phyloP scores from a whole-genome alignment of 768 basidiomycete species.

The Hortiboletus campestris region DNA sequence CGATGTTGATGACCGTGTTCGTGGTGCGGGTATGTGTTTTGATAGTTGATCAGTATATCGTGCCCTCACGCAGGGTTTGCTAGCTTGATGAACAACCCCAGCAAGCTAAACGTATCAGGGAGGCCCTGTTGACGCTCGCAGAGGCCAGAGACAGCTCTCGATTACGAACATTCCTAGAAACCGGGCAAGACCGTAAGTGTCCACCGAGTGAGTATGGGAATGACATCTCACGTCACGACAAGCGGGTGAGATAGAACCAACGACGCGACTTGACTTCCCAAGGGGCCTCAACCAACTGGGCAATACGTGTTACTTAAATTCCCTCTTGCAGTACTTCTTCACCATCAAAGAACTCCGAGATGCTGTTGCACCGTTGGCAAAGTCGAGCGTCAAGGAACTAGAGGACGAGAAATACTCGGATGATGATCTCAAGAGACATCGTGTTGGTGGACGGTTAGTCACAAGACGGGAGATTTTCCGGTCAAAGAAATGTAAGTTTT shows the following conservation, averaged over 20 bases:
- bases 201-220: background rate
- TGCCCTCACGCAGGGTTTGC: slow-evolving; percentile 6
- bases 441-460: slow-evolving; percentile 85
- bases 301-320: slow-evolving; percentile 87
- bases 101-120: slow-evolving; percentile 67
- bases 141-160: slow-evolving; percentile 73
- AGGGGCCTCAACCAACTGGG: slow-evolving; percentile 86
- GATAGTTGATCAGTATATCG: background rate
- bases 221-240: slow-evolving; percentile 3
- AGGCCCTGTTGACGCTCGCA: slow-evolving; percentile 72
- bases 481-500: slow-evolving; percentile 74
- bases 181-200: slow-evolving; percentile 74
- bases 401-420: slow-evolving; percentile 75
- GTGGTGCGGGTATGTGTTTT: slow-evolving; percentile 56
- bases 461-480: slow-evolving; percentile 78
- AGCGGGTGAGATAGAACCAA: slow-evolving; percentile 65
- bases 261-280: slow-evolving; percentile 65
- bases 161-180: slow-evolving; percentile 59
- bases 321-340: slow-evolving; percentile 83
- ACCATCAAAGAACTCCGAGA: slow-evolving; percentile 90
- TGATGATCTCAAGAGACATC: slow-evolving; percentile 77
- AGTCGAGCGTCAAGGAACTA: slow-evolving; percentile 50
- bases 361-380: slow-evolving; percentile 61
- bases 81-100: slow-evolving; percentile 72
- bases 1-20: slow-evolving; percentile 74